Conservation (phyloP, 1,284 basidiomycete genomes). For the Papiliotrema laurentii region DNA sequence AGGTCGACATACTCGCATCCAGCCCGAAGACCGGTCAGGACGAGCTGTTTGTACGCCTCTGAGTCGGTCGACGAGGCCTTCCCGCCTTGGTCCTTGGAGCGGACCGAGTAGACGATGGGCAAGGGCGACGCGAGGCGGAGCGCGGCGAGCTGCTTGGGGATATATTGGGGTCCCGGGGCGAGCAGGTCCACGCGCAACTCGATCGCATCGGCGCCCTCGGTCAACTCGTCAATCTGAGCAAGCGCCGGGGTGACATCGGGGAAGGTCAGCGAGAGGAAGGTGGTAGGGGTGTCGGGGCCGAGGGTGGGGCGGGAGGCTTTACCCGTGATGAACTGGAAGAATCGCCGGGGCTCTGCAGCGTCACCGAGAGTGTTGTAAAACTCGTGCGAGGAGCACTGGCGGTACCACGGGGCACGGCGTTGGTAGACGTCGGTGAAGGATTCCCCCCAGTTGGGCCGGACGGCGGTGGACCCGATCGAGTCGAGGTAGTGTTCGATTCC, state of each 20-base stretch:
- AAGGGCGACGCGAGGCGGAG: slow-evolving; percentile 72
- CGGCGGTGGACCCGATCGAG: slow-evolving; percentile 57
- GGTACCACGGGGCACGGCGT: slow-evolving; percentile 81
- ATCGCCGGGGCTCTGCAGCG: slow-evolving; percentile 50
- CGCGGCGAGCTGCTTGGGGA: slow-evolving; percentile 73
- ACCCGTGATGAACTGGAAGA: slow-evolving; percentile 86
- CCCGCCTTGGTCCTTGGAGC: slow-evolving; percentile 85
- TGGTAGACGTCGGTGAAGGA: slow-evolving; percentile 74
- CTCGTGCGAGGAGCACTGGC: slow-evolving; percentile 76
- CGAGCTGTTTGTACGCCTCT: slow-evolving; percentile 70
- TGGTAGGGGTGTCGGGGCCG: slow-evolving; percentile 60
- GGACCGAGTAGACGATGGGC: slow-evolving; percentile 88
- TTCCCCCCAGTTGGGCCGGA: slow-evolving; percentile 79
- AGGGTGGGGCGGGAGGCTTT: slow-evolving; percentile 64
- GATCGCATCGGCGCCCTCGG: slow-evolving; percentile 83
- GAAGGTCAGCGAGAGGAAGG: slow-evolving; percentile 90
- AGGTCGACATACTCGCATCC: slow-evolving; percentile 93
- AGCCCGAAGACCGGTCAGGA: slow-evolving; percentile 72
- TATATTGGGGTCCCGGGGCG: slow-evolving; percentile 68
- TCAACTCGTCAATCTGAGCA: slow-evolving; percentile 64
- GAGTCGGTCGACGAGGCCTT: slow-evolving; percentile 76
- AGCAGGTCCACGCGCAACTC: slow-evolving; percentile 92
- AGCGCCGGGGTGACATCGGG: slow-evolving; percentile 75
- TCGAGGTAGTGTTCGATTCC: slow-evolving; percentile 74
- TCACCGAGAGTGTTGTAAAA: slow-evolving; percentile 64